These are phyloP conservation scores for Leptodermis oblonga DNA, from an alignment of 257 asterid species.

Conservation along the genomic window DNA sequence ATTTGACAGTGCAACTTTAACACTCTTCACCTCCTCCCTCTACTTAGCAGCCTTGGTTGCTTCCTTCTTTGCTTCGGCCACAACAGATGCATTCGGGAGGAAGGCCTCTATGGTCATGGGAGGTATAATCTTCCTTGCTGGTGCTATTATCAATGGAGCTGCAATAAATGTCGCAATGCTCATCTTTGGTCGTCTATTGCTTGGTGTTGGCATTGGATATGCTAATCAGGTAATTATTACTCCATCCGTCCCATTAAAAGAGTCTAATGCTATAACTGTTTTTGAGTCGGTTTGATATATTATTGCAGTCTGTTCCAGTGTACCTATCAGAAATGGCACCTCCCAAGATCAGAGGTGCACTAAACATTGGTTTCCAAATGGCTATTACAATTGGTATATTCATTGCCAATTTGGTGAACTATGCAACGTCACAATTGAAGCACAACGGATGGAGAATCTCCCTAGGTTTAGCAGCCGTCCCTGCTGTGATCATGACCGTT, in stretches of 20 bases:
- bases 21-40: conserved; percentile 62
- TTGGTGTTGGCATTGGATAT: conserved; percentile 61
- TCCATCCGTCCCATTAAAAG: background rate
- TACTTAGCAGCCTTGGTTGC: conserved; percentile 58
- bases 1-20: conserved; percentile 43
- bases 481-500: conserved; percentile 46
- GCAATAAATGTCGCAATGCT: conserved; percentile 50
- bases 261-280: background rate
- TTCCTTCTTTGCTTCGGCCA: conserved; percentile 51
- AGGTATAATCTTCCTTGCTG: conserved; percentile 41
- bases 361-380: conserved; percentile 55
- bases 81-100: conserved; percentile 45
- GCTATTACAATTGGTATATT: conserved; percentile 44
- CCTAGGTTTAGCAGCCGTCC: conserved; percentile 42
- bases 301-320: conserved; percentile 54
- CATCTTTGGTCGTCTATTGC: conserved; percentile 52
- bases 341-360: conserved; percentile 54
- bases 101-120: conserved; percentile 45
- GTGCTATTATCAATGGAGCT: conserved; percentile 45
- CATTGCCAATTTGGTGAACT: conserved; percentile 52
- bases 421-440: conserved; percentile 31
- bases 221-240: conserved; percentile 37
- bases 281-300: too few relatives aligned
- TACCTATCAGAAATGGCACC: conserved; percentile 78
- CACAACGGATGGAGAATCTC: conserved; percentile 55